Percentiles rank a stretch among this genome's conserved stretches.
These are phyloP conservation scores for Colletotrichum lini DNA, from an alignment of 2,329 filamentous ascomycete genomes.

Conservation along the genomic window DNA sequence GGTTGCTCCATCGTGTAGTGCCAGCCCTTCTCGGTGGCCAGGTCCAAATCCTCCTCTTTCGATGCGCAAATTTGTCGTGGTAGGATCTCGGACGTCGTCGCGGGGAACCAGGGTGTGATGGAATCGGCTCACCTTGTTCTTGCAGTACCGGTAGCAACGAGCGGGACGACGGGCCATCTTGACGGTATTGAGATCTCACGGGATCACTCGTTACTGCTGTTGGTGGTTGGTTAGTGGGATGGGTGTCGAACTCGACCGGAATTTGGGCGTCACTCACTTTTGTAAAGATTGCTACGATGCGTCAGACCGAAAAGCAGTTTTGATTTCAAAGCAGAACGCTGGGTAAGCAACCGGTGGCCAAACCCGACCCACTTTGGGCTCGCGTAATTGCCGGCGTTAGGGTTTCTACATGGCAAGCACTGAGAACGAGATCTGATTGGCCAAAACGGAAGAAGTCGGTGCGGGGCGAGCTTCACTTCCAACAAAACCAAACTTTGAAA, in stretches of 20 bases:
- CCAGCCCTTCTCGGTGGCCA: background rate
- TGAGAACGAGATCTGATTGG: no score
- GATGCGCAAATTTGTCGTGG: slow-evolving; percentile 33
- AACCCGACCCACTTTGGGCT: slow-evolving; percentile 25
- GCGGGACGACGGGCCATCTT: slow-evolving; percentile 99
- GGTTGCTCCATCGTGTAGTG: background rate
- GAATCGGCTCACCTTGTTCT: slow-evolving; percentile 90
- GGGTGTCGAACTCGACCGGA: slow-evolving; percentile 45
- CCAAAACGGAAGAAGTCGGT: background rate
- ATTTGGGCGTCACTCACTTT: slow-evolving; percentile 36
- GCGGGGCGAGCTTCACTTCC: background rate
- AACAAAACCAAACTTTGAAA: slow-evolving; percentile 23
- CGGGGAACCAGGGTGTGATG: slow-evolving; percentile 10
- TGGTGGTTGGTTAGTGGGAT: slow-evolving; percentile 54
- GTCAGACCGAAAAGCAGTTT: slow-evolving; percentile 50
- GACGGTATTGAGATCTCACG: slow-evolving; percentile 68
- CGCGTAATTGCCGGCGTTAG: slow-evolving; percentile 14
- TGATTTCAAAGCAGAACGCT: slow-evolving; percentile 70
- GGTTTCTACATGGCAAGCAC: background rate
- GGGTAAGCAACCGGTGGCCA: slow-evolving; percentile 36
- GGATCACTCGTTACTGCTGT: slow-evolving; percentile 51
- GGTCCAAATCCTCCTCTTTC: slow-evolving; percentile 15
- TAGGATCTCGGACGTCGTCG: slow-evolving; percentile 18
- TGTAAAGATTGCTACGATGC: slow-evolving; percentile 41
- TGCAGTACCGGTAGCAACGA: slow-evolving; percentile 99